Conservation (phyloP, 148 eudicot species). For the Selenicereus undatus region DNA sequence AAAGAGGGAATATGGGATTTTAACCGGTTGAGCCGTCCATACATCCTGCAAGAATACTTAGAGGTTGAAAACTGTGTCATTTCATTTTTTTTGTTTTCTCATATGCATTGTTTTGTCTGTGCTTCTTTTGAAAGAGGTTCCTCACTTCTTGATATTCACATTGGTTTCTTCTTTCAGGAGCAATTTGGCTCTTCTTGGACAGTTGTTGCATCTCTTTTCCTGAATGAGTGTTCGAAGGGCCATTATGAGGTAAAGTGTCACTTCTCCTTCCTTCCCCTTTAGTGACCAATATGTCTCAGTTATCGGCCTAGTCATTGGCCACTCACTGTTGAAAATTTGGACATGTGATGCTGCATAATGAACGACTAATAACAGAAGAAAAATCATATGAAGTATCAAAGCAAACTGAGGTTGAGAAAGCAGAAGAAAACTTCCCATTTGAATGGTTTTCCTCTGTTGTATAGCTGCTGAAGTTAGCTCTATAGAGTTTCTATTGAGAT, state of each 20-base stretch:
- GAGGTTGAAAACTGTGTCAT: constrained; percentile 41
- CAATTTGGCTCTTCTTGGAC: constrained; percentile 86
- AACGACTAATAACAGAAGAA: no score
- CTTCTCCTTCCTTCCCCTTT: not conserved
- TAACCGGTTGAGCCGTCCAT: constrained; percentile 78
- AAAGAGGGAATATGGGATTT: constrained; percentile 95
- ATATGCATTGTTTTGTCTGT: constrained; percentile 5
- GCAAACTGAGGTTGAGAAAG: no score
- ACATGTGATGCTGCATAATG: no score
- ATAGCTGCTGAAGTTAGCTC: no score
- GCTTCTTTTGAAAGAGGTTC: not conserved
- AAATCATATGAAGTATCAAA: no score
- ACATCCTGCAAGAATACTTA: constrained; percentile 62
- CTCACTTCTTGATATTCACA: not conserved
- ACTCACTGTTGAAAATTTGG: no score
- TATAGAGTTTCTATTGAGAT: no score
- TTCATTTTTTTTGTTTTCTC: not conserved
- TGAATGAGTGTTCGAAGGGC: constrained; percentile 65
- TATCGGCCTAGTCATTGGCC: no score
- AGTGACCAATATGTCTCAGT: not conserved
- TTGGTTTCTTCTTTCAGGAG: constrained; percentile 50
- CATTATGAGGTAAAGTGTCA: constrained; percentile 58
- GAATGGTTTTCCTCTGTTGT: no score
- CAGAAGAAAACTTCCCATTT: no score
- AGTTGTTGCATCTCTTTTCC: constrained; percentile 62